phyloP scores from a whole-genome alignment of 441 rosid genomes.

The Viola pubescens region DNA sequence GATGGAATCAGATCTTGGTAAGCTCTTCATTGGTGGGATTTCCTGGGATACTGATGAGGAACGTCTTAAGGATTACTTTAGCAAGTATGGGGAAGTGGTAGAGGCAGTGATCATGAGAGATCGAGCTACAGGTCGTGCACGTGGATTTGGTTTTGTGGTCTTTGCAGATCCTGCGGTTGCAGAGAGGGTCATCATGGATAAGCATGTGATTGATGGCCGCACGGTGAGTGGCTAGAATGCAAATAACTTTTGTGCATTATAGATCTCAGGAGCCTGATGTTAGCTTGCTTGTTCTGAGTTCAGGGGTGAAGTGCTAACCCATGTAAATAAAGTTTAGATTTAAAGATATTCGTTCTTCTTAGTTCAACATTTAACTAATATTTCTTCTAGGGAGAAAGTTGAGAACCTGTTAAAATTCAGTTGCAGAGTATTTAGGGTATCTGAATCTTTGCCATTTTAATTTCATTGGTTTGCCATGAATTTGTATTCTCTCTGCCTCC shows the following conservation, averaged over 20 bases:
- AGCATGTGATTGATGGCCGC: slow-evolving; percentile 84
- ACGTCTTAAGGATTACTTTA: slow-evolving; percentile 76
- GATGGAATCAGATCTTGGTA: slow-evolving; percentile 86
- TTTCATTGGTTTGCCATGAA: slow-evolving; percentile 11
- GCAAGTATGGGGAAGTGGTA: slow-evolving; percentile 78
- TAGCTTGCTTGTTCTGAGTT: slow-evolving; percentile 10
- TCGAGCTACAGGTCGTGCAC: slow-evolving; percentile 89
- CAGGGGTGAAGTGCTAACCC: slow-evolving; percentile 4
- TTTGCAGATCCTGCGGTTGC: slow-evolving; percentile 83
- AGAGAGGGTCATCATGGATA: slow-evolving; percentile 68
- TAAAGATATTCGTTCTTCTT: neutral
- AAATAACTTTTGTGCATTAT: slow-evolving; percentile 9
- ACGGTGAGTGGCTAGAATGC: slow-evolving; percentile 41
- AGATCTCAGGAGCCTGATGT: slow-evolving; percentile 4
- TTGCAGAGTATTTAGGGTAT: neutral
- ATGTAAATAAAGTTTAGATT: slow-evolving; percentile 1
- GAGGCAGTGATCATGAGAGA: slow-evolving; percentile 96
- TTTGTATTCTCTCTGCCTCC: no score
- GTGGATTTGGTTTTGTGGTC: slow-evolving; percentile 90
- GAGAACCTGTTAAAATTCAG: neutral
- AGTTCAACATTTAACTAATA: slow-evolving; percentile 4
- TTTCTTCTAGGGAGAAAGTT: slow-evolving; percentile 1
- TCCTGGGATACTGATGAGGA: slow-evolving; percentile 98
- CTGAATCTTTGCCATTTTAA: slow-evolving; percentile 5
- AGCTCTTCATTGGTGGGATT: slow-evolving; percentile 91